Base-by-base conservation (phyloP, 768 basidiomycete species). In the Collybia sp. region DNA sequence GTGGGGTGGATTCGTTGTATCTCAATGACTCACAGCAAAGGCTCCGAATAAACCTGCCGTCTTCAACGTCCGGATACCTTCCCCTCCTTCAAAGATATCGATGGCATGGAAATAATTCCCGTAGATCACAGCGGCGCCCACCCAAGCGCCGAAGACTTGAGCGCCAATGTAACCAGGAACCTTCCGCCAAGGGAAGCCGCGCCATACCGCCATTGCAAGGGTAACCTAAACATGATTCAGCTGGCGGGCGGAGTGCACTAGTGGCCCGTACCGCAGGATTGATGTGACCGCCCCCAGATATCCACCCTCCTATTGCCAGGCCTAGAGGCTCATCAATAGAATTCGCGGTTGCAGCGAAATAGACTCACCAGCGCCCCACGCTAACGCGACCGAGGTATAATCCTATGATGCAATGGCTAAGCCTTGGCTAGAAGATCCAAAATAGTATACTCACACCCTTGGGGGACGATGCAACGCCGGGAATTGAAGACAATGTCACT, bases 91-190 rank as follows among this genome's bases (percentile, higher is more conserved):
- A 49, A 76, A 71, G 38, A 82, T 51, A 53, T 83, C 73, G 56
- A 88, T 81, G 13, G 82, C 83, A 60, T 81, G 78, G 55, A 76
- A 74, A 56, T 84, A 87, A 53, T 82, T 80, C 5, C 69, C 83
- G 51, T 85, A 86, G 30, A 79, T 61, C 35, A 81, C 57, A 1
- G 73, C 75, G 12, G 76, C 76, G 13, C 82, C 85, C 38, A 74
- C 68, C 30, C 83, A 53, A 4, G 65, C 83, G 16, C 85, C 85
- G 41, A 86, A 58, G 15, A 83, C 47, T 58, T 88, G 85, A 0
- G 82, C 75, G 37, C 74, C 25, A 25, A 25, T 25, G 57, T 76
- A 83, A 20, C 25, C 61, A 0, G 81, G 82, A 0, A 80, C 82
- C 51, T 83, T 83, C 48, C 50, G 59, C 69, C 54, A 71, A 0